Percentiles rank a stretch among this genome's conserved stretches.
These are phyloP conservation scores for Mycena epipterygia DNA, from an alignment of 768 basidiomycete species.

Conservation along the genomic window DNA sequence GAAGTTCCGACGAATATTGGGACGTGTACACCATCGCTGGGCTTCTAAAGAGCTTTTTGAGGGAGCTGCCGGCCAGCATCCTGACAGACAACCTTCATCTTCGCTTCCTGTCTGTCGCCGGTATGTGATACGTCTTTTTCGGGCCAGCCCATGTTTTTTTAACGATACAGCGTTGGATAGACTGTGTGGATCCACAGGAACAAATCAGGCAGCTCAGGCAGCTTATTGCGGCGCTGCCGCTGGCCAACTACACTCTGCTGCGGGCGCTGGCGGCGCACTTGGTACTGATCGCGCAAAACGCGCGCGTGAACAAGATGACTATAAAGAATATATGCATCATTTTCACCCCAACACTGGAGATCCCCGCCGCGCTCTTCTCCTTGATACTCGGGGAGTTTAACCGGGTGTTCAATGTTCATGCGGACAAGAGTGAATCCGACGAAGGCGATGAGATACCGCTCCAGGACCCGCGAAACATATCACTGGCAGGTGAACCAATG, in stretches of 20 bases:
- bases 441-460: no score
- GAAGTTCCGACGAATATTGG: constrained; percentile 92
- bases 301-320: constrained; percentile 95
- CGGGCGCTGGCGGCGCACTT: constrained; percentile 96
- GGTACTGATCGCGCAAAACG: constrained; percentile 94
- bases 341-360: constrained; percentile 96
- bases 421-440: no score
- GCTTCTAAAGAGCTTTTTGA: constrained; percentile 91
- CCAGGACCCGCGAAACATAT: no score
- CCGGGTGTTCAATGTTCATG: constrained; percentile 88
- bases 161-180: constrained; percentile 61
- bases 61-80: constrained; percentile 94
- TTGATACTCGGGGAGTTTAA: constrained; percentile 95
- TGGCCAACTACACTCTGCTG: constrained; percentile 95
- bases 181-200: constrained; percentile 90
- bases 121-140: constrained; percentile 60
- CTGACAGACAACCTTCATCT: constrained; percentile 93
- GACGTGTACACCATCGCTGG: constrained; percentile 98
- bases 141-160: constrained; percentile 28
- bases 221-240: constrained; percentile 88
- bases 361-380: constrained; percentile 97
- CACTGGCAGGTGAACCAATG: no score
- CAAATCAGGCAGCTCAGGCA: constrained; percentile 88
- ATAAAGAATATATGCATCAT: constrained; percentile 99
- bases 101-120: constrained; percentile 92